phyloP scores from a whole-genome alignment of 352 stramenopile genomes.

The Phytophthora sansomeana region DNA sequence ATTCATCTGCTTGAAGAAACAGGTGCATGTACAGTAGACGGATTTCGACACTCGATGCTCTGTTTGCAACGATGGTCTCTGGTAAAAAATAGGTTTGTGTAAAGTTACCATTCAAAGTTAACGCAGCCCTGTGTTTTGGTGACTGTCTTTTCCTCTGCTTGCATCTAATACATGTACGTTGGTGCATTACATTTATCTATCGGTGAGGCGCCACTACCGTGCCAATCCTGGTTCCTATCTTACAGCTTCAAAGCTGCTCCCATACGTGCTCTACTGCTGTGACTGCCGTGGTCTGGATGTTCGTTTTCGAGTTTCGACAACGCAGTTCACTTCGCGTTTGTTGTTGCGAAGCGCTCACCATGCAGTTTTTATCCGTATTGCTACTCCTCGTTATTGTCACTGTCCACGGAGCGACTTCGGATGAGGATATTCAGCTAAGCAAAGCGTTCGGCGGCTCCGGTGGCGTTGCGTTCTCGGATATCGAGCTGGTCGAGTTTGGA shows the following conservation, averaged over 20 bases:
- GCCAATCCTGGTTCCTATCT: conserved; percentile 35
- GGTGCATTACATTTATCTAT: too few relatives aligned
- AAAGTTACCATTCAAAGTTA: too few relatives aligned
- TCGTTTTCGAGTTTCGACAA: not conserved
- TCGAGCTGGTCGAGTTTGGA: conserved; percentile 26
- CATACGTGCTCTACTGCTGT: conserved; percentile 11
- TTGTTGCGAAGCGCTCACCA: conserved; percentile 1
- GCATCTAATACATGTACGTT: too few relatives aligned
- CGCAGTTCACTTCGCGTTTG: not conserved
- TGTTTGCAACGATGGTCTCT: too few relatives aligned
- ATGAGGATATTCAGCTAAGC: conserved; percentile 43
- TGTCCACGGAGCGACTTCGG: conserved; percentile 18
- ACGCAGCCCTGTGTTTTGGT: too few relatives aligned
- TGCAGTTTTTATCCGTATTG: conserved; percentile 17
- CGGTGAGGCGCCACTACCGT: too few relatives aligned
- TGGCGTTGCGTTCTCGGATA: conserved; percentile 42
- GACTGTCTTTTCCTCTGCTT: too few relatives aligned
- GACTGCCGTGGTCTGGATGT: conserved; percentile 21
- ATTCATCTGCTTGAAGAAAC: not conserved
- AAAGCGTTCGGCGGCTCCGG: conserved; percentile 31
- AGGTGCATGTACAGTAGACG: not conserved
- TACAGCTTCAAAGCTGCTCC: conserved; percentile 18
- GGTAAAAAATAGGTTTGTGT: too few relatives aligned
- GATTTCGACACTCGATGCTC: not conserved
- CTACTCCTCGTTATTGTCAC: conserved; percentile 19